Percentiles rank a stretch among this genome's conserved stretches.
Evolutionary conservation across 176 grass and related monocot species (phyloP).

Genomic region (Aegilops sharonensis): DNA sequence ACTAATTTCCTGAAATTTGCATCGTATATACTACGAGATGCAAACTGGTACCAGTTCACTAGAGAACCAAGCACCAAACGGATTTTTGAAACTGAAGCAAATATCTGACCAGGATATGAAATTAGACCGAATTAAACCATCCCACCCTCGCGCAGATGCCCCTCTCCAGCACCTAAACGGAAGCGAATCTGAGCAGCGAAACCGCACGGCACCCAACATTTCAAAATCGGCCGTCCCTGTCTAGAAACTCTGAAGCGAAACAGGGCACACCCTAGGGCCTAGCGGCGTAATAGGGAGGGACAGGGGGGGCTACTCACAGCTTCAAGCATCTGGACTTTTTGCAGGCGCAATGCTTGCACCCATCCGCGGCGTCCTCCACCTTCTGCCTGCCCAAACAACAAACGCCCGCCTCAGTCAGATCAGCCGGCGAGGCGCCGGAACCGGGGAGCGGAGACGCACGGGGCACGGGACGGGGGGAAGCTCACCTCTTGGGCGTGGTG

Average conservation of each 20-base stretch:
- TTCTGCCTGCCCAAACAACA: conserved; percentile 44
- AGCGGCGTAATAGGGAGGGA: background rate
- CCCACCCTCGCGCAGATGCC: background rate
- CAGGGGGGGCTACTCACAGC: conserved; percentile 42
- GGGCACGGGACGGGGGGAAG: background rate
- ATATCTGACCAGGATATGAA: background rate
- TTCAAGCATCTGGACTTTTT: conserved; percentile 74
- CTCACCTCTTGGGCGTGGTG: conserved; percentile 47
- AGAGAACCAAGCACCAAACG: background rate
- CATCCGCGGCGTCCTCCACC: conserved; percentile 52
- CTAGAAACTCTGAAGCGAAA: background rate
- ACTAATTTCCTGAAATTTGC: background rate
- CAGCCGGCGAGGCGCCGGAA: background rate
- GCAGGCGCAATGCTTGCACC: conserved; percentile 70
- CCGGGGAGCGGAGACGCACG: background rate
- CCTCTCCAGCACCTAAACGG: background rate
- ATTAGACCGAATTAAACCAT: background rate
- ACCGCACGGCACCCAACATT: conserved; percentile 4
- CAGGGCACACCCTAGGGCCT: background rate
- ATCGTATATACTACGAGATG: background rate
- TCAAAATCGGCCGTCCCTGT: background rate
- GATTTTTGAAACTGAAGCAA: background rate
- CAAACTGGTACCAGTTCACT: background rate
- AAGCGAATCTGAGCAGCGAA: conserved; percentile 6
- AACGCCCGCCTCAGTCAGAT: conserved; percentile 9